These are phyloP conservation scores for Ascochyta lentis DNA, from an alignment of 2,329 filamentous ascomycete genomes.

Conservation along the genomic window DNA sequence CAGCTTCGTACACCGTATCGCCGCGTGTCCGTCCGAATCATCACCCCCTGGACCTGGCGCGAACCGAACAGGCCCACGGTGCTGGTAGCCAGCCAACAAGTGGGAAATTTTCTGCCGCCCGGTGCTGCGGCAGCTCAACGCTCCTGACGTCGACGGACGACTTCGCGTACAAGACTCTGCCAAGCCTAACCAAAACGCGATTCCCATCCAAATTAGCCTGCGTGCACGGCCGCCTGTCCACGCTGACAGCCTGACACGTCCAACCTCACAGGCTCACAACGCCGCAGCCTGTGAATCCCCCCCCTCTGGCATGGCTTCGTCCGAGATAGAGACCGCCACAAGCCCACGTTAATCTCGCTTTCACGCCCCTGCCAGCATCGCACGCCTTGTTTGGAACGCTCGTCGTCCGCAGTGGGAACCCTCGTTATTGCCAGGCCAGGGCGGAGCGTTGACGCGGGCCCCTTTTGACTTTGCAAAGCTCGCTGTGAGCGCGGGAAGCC, in stretches of 20 bases:
- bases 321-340: constrained; percentile 22
- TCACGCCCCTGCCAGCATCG: constrained; percentile 14
- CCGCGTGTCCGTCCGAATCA: not conserved
- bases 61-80: constrained; percentile 21
- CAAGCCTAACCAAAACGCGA: constrained; percentile 26
- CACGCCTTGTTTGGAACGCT: constrained; percentile 9
- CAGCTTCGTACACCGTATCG: not conserved
- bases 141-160: constrained; percentile 36
- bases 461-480: constrained; percentile 17
- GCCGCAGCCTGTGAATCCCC: constrained; percentile 28
- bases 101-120: constrained; percentile 12
- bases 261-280: constrained; percentile 23
- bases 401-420: constrained; percentile 2
- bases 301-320: constrained; percentile 17
- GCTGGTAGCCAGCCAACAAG: constrained; percentile 25
- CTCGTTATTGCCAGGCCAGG: constrained; percentile 3
- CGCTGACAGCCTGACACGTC: constrained; percentile 31
- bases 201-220: constrained; percentile 21
- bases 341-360: constrained; percentile 22
- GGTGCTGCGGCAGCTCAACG: constrained; percentile 24
- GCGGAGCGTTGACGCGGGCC: constrained; percentile 6
- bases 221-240: not conserved
- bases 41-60: constrained; percentile 19
- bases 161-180: constrained; percentile 15
- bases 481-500: constrained; percentile 20